Base-by-base conservation (phyloP, 768 basidiomycete species). In the Sarcodon aspratus region DNA sequence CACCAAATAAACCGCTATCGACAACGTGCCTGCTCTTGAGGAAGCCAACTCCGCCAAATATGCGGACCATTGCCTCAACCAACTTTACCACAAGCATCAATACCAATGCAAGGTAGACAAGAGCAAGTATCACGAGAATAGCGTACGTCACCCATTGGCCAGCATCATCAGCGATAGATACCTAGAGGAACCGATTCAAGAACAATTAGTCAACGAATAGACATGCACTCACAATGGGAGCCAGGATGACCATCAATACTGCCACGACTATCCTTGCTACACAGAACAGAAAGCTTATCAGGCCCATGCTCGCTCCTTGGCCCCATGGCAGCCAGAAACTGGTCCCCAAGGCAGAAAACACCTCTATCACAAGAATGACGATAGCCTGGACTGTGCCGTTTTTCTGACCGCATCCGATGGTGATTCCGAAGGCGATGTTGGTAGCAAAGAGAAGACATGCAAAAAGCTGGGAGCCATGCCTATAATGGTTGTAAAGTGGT, bases 281-380 rank as follows among this genome's bases (percentile, higher is more conserved):
- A 50, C 90, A 92, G 57, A 95, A 85, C 58, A 96, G 69, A 71
- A 97, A 97, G 62, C 89, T 92, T 50, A 95, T 83, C 34, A 93
- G 72, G 11, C 94, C 95, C 96, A 98, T 98, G 52, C 91, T 88
- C 1, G 95, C 92, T 1, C 95, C 92, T 47, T 85, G 85, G 32
- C 90, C 91, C 95, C 95, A 99, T 13, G 94, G 94, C 51, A 96
- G 75, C 91, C 91, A 96, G 33, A 95, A 71, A 52, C 88, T 93
- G 33, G 94, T 96, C 27, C 88, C 79, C 50, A 98, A 69, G 6
- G 93, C 89, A 40, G 86, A 82, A 17, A 73, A 73, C 12, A 99
- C 85, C 63, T 99, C 96, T 15, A 91, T 77, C 32, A 96, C 75
- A 27, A 98, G 73, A 54, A 99, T 81, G 48, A 97, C 73, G 54